Percentiles rank a stretch among this genome's conserved stretches.
Conservation (phyloP, 257 asterid species). For the Hygrophila difformis region DNA sequence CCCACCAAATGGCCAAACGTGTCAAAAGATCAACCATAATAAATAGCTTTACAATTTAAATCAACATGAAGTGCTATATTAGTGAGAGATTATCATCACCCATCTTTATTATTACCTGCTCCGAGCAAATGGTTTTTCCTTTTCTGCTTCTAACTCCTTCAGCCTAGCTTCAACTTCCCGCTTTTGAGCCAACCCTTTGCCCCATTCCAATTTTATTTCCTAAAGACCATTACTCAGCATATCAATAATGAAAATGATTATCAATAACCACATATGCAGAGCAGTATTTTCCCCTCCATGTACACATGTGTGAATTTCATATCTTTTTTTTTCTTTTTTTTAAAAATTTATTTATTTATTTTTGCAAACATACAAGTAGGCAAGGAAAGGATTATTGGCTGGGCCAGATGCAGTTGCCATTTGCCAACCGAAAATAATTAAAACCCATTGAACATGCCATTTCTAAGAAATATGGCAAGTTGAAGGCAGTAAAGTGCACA, state of each 20-base stretch:
- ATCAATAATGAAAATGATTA: constrained; percentile 2
- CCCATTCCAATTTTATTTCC: constrained; percentile 95
- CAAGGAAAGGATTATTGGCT: no score
- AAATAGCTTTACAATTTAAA: neutral
- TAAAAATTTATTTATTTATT: no score
- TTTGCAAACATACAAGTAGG: no score
- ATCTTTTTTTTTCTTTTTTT: neutral
- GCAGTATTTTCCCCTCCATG: no score
- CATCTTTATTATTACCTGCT: constrained; percentile 38
- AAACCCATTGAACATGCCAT: no score
- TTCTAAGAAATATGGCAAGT: no score
- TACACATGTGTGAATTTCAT: neutral
- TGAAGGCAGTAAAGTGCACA: no score
- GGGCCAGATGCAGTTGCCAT: no score
- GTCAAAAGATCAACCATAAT: neutral
- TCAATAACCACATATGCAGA: constrained; percentile 2
- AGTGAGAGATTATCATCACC: neutral
- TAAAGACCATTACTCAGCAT: constrained; percentile 22
- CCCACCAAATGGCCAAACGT: neutral
- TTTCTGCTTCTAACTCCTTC: constrained; percentile 72
- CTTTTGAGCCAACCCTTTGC: constrained; percentile 86
- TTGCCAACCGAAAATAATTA: no score
- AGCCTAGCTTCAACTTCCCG: constrained; percentile 77
- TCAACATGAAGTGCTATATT: no score
- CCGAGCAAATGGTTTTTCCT: constrained; percentile 91